Evolutionary conservation across 2,329 filamentous ascomycete genomes (phyloP).

Genomic region (Magnaporthiopsis poae): DNA sequence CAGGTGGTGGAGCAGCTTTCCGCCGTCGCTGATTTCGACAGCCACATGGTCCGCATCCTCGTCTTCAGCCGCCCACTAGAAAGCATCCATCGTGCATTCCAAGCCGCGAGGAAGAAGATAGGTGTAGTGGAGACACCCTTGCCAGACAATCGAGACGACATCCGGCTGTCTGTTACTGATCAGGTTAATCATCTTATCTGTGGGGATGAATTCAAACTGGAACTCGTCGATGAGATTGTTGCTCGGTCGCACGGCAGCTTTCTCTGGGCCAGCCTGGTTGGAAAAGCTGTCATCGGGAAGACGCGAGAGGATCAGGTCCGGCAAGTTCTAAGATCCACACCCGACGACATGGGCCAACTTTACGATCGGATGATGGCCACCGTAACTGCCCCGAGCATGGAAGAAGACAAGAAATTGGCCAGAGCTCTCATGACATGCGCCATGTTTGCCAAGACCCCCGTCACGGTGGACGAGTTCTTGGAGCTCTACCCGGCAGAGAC

Average conservation of each 20-base stretch:
- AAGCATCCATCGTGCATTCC: neutral
- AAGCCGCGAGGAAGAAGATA: neutral
- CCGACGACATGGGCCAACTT: neutral
- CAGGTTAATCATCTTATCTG: neutral
- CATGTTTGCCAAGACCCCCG: neutral
- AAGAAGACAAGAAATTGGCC: neutral
- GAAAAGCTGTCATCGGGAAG: neutral
- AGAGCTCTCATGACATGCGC: constrained; percentile 2
- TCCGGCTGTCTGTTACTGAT: neutral
- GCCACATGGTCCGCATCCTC: neutral
- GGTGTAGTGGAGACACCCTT: neutral
- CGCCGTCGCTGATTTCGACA: neutral
- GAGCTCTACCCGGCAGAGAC: neutral
- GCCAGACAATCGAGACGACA: neutral
- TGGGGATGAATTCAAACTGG: neutral
- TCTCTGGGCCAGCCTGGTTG: constrained; percentile 5
- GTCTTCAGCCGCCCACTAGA: neutral
- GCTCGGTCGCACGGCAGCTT: constrained; percentile 3
- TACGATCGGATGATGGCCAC: neutral
- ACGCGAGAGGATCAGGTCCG: neutral
- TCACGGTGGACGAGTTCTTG: neutral
- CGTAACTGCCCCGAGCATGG: neutral
- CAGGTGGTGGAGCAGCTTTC: neutral
- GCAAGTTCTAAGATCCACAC: neutral
- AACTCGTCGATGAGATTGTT: neutral